phyloP scores from a whole-genome alignment of 1,139 yeast species.

The Candida albicans region DNA sequence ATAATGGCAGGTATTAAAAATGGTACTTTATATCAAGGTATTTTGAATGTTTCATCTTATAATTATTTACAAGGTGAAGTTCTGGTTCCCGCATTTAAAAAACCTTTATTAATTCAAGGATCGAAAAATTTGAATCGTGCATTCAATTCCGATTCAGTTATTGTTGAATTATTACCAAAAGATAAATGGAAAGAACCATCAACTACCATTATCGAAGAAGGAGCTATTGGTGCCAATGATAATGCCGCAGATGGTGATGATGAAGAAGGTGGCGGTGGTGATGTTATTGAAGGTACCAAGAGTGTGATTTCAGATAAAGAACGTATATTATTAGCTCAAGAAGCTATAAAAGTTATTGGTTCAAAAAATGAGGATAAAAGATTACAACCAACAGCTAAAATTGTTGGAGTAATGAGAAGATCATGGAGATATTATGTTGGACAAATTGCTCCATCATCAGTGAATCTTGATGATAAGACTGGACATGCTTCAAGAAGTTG shows the following conservation, averaged over 20 bases:
- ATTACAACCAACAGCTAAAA: constrained; percentile 86
- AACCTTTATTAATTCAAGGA: constrained; percentile 81
- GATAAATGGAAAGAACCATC: constrained; percentile 89
- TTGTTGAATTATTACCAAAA: constrained; percentile 85
- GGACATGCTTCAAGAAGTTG: constrained; percentile 72
- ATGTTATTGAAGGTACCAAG: constrained; percentile 18
- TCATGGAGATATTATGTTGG: constrained; percentile 98
- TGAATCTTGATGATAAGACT: constrained; percentile 49
- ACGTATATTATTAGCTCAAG: constrained; percentile 71
- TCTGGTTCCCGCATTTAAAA: constrained; percentile 68
- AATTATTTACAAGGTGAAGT: constrained; percentile 89
- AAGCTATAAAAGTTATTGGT: constrained; percentile 62
- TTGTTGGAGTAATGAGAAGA: constrained; percentile 85
- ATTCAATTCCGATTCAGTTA: constrained; percentile 88
- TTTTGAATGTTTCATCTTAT: constrained; percentile 75
- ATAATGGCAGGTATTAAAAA: constrained; percentile 87
- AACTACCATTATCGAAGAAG: constrained; percentile 75
- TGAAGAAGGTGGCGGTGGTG: too few species aligned
- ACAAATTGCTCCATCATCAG: constrained; percentile 81
- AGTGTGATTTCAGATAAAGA: constrained; percentile 71
- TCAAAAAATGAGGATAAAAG: constrained; percentile 36
- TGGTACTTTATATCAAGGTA: constrained; percentile 87
- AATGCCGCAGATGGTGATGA: constrained; percentile 56
- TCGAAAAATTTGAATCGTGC: constrained; percentile 85
- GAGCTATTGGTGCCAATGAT: constrained; percentile 58